Percentiles rank a stretch among this genome's conserved stretches.
Conservation (phyloP, 2,329 filamentous ascomycete genomes). For the Fusarium albosuccineum region DNA sequence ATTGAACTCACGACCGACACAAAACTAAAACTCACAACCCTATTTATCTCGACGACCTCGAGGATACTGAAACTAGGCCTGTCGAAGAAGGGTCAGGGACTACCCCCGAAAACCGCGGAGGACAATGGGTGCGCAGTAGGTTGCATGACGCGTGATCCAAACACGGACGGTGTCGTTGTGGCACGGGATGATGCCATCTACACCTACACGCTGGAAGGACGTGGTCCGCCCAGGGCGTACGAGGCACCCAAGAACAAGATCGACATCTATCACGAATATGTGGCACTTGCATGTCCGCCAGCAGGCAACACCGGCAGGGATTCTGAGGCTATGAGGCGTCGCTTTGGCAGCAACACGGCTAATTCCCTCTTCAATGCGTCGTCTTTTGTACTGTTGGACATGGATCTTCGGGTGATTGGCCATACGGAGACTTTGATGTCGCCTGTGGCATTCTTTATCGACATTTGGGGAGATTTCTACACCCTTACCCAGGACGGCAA, state of each 20-base stretch:
- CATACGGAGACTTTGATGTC: conserved; percentile 89
- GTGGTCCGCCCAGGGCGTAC: conserved; percentile 89
- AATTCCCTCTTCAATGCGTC: conserved; percentile 89
- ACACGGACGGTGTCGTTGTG: conserved; percentile 88
- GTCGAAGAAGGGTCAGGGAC: conserved; percentile 88
- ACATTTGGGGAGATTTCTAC: conserved; percentile 92
- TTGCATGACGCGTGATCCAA: conserved; percentile 90
- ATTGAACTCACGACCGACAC: conserved; percentile 77
- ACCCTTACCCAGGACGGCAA: conserved; percentile 94
- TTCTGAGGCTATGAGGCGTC: conserved; percentile 73
- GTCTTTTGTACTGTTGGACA: conserved; percentile 91
- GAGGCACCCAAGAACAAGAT: conserved; percentile 91
- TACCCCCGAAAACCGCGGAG: conserved; percentile 88
- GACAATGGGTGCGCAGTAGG: conserved; percentile 92
- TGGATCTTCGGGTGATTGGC: conserved; percentile 88
- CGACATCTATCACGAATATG: conserved; percentile 84
- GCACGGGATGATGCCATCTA: conserved; percentile 96
- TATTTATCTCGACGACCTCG: conserved; percentile 93
- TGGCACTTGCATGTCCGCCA: conserved; percentile 86
- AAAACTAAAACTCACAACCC: conserved; percentile 71
- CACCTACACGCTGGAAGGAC: conserved; percentile 87
- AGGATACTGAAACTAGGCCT: conserved; percentile 89
- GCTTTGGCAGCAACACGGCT: conserved; percentile 76
- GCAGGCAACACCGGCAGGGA: conserved; percentile 64
- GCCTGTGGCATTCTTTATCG: conserved; percentile 82